Evolutionary conservation across 2,329 filamentous ascomycete genomes (phyloP).

Genomic region (Aspergillus sclerotialis): DNA sequence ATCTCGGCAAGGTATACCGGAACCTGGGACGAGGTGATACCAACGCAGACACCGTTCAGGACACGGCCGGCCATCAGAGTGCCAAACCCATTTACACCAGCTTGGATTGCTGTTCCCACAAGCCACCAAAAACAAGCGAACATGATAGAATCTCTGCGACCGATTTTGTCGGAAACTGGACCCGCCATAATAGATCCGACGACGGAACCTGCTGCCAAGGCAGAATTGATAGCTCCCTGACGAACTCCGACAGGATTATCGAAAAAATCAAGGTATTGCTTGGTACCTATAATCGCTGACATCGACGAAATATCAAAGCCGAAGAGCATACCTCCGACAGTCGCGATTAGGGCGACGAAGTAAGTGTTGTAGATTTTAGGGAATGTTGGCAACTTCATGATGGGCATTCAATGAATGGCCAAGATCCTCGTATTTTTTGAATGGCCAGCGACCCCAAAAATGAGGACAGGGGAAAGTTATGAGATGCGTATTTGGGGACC

Average conservation of each 20-base stretch:
- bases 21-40: slow-evolving; percentile 65
- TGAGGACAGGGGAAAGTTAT: background rate
- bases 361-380: slow-evolving; percentile 51
- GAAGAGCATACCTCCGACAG: slow-evolving; percentile 55
- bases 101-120: slow-evolving; percentile 40
- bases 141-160: slow-evolving; percentile 49
- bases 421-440: too few relatives aligned
- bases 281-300: slow-evolving; percentile 60
- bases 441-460: too few relatives aligned
- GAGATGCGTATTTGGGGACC: background rate
- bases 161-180: slow-evolving; percentile 50
- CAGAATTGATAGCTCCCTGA: slow-evolving; percentile 64
- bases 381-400: slow-evolving; percentile 20
- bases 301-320: slow-evolving; percentile 75
- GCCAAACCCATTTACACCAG: slow-evolving; percentile 33
- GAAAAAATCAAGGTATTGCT: slow-evolving; percentile 67
- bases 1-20: slow-evolving; percentile 65
- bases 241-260: slow-evolving; percentile 41
- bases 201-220: slow-evolving; percentile 68
- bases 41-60: slow-evolving; percentile 66
- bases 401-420: background rate
- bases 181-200: slow-evolving; percentile 52
- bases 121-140: slow-evolving; percentile 48
- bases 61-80: slow-evolving; percentile 55
- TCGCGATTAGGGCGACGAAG: slow-evolving; percentile 47